Percentiles rank a stretch among this genome's conserved stretches.
These are phyloP conservation scores for Epicoccum nigrum DNA, from an alignment of 2,329 filamentous ascomycete species.

Conservation along the genomic window DNA sequence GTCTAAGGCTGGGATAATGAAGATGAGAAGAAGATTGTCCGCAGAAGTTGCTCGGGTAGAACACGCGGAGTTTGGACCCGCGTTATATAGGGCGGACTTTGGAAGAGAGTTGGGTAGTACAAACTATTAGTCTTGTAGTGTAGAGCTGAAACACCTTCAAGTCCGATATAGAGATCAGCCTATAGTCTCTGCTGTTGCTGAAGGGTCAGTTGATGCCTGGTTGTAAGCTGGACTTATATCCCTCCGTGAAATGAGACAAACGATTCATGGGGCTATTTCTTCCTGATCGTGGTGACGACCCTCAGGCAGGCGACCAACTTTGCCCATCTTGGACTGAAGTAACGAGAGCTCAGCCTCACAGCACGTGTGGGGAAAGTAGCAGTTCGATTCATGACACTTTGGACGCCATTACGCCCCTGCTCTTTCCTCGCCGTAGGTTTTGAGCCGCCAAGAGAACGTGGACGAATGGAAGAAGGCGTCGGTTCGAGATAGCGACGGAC, in stretches of 20 bases:
- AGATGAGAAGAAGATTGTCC: neutral
- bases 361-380: constrained; percentile 29
- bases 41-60: neutral
- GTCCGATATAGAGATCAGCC: constrained; percentile 13
- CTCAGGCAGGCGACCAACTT: constrained; percentile 33
- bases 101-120: constrained; percentile 14
- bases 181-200: constrained; percentile 16
- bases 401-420: constrained; percentile 22
- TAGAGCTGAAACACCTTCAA: constrained; percentile 23
- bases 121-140: constrained; percentile 1
- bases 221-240: constrained; percentile 35
- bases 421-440: constrained; percentile 11
- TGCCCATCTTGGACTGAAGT: constrained; percentile 24
- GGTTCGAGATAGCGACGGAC: constrained; percentile 17
- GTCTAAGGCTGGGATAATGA: neutral
- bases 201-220: constrained; percentile 17
- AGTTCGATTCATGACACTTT: constrained; percentile 16
- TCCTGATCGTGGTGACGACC: constrained; percentile 23
- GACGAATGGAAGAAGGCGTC: constrained; percentile 22
- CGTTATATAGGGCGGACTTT: constrained; percentile 7
- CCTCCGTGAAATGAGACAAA: constrained; percentile 27
- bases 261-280: constrained; percentile 25
- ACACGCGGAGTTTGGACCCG: neutral
- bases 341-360: constrained; percentile 40
- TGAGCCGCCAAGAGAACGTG: constrained; percentile 13